These are phyloP conservation scores for Fusarium pininemorale DNA, from an alignment of 2,329 filamentous ascomycete genomes.

Conservation along the genomic window DNA sequence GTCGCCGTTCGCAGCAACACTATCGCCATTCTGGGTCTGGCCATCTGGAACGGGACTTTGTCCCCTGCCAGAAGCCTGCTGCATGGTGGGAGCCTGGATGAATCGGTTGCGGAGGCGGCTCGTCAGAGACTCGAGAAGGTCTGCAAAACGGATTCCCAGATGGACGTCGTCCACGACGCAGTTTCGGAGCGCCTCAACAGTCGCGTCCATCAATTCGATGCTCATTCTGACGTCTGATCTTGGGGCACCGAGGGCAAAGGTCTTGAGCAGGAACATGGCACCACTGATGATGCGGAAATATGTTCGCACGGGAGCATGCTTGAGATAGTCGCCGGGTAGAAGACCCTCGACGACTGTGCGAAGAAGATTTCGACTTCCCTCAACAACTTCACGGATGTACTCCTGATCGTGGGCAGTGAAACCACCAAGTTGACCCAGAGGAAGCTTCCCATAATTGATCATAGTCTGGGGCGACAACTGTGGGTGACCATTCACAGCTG, in stretches of 20 bases:
- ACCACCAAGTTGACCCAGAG: slow-evolving; percentile 70
- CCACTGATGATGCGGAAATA: slow-evolving; percentile 89
- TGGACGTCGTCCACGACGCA: slow-evolving; percentile 88
- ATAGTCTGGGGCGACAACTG: slow-evolving; percentile 70
- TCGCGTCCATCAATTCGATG: slow-evolving; percentile 78
- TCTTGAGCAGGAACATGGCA: slow-evolving; percentile 86
- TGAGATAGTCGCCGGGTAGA: slow-evolving; percentile 77
- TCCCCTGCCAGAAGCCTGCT: slow-evolving; percentile 52
- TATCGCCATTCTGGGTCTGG: slow-evolving; percentile 40
- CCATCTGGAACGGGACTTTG: slow-evolving; percentile 52
- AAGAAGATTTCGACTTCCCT: slow-evolving; percentile 80
- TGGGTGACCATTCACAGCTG: slow-evolving; percentile 42
- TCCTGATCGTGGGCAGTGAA: slow-evolving; percentile 74
- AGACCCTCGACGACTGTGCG: slow-evolving; percentile 80
- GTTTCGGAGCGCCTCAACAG: slow-evolving; percentile 76
- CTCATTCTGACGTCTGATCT: slow-evolving; percentile 81
- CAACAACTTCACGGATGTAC: slow-evolving; percentile 79
- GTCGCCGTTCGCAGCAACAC: slow-evolving; percentile 40
- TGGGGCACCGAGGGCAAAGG: slow-evolving; percentile 82
- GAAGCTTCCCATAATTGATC: slow-evolving; percentile 71
- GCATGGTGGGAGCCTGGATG: slow-evolving; percentile 68
- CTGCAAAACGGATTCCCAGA: slow-evolving; percentile 83
- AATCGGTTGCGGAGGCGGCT: slow-evolving; percentile 78
- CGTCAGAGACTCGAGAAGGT: slow-evolving; percentile 81
- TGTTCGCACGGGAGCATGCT: slow-evolving; percentile 83